These are phyloP conservation scores for Malassezia dermatis DNA, from an alignment of 1,284 basidiomycete genomes.

Conservation along the genomic window DNA sequence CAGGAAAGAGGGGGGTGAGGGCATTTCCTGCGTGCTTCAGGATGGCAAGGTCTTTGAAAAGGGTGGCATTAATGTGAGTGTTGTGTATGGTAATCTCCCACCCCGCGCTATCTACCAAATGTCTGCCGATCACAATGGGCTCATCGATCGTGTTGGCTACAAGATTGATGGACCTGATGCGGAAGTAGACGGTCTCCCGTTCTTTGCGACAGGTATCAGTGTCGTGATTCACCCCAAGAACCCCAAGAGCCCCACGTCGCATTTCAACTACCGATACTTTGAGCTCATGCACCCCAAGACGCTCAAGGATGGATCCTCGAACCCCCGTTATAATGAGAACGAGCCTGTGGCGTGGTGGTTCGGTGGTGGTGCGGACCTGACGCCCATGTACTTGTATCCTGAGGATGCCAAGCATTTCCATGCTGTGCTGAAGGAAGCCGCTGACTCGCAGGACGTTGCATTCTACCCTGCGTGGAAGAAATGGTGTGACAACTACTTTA, in stretches of 20 bases:
- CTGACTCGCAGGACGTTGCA: conserved; percentile 60
- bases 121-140: conserved; percentile 73
- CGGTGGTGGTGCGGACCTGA: conserved; percentile 90
- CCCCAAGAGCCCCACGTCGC: conserved; percentile 66
- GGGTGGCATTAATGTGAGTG: conserved; percentile 87
- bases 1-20: conserved; percentile 71
- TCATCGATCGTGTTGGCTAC: conserved; percentile 39
- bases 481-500: conserved; percentile 98
- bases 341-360: conserved; percentile 84
- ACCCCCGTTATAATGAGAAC: conserved; percentile 35
- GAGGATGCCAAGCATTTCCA: conserved; percentile 86
- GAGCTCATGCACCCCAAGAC: conserved; percentile 53
- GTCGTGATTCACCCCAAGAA: conserved; percentile 88
- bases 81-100: conserved; percentile 79
- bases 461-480: conserved; percentile 76
- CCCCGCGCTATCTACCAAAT: conserved; percentile 84
- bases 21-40: conserved; percentile 77
- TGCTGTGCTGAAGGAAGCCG: conserved; percentile 63
- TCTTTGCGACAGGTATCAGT: conserved; percentile 83
- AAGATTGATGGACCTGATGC: conserved; percentile 51
- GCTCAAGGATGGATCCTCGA: conserved; percentile 41
- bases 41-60: conserved; percentile 73
- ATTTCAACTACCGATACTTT: conserved; percentile 96
- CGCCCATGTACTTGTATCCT: conserved; percentile 81
- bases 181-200: conserved; percentile 62